Conservation (phyloP, 2,329 filamentous ascomycete species). For the Monilinia polystroma region DNA sequence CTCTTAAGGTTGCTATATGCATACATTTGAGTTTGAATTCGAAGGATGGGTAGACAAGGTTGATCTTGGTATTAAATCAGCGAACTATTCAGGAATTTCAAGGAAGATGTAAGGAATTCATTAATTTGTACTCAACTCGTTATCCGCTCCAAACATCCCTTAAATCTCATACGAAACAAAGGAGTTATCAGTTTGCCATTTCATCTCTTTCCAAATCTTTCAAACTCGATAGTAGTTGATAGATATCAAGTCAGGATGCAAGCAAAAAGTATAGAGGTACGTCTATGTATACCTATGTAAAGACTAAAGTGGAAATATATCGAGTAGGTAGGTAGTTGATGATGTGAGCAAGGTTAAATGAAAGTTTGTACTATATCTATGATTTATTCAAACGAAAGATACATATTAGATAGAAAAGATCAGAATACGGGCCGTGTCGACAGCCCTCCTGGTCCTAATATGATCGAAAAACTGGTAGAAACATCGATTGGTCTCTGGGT, state of each 20-base stretch:
- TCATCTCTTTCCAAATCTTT: not conserved
- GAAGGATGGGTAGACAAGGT: not conserved
- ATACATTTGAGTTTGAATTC: not conserved
- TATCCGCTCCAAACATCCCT: not conserved
- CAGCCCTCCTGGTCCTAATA: not conserved
- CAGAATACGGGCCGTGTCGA: constrained; percentile 8
- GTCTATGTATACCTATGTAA: no score
- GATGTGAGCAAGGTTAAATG: not conserved
- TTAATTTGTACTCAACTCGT: not conserved
- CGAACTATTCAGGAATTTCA: constrained; percentile 2
- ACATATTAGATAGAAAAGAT: not conserved
- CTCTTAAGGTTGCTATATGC: not conserved
- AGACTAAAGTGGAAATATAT: no score
- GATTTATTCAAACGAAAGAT: not conserved
- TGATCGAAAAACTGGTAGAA: not conserved
- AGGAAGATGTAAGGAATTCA: not conserved
- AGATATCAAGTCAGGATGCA: not conserved
- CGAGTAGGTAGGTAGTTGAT: no score
- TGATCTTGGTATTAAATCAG: constrained; percentile 10
- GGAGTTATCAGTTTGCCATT: not conserved
- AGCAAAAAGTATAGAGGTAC: no score
- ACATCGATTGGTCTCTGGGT: not conserved
- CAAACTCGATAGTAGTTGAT: not conserved
- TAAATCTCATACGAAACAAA: not conserved
- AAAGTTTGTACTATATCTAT: not conserved